Base-by-base conservation (phyloP, 305 asterid species). In the Stenogyne calaminthoides region DNA sequence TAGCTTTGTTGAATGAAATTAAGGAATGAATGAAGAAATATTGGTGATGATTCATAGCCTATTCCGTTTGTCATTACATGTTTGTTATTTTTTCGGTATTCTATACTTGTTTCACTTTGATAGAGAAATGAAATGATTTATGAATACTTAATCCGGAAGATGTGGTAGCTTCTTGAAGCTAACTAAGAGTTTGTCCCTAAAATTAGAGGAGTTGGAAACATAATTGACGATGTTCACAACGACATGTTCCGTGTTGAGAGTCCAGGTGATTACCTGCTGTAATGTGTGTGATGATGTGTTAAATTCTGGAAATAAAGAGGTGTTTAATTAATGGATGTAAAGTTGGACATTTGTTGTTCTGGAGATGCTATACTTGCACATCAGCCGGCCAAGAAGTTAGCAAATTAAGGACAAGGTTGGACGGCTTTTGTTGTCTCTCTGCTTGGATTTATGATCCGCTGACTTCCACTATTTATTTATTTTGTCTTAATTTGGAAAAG, bases 21-120 rank as follows among this genome's bases (percentile, higher is more conserved):
- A n/a, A 72, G 60, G 36, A 80, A 68, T 72, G 51, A 54, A 44
- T 16, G 68, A 47, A 69, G 59, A 69, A 57, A 54, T 34, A 32
- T 34, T 61, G 71, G 73, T 34, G 74, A 47, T 67, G 57, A 63
- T 22, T 16, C 56, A 15, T 49, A 49, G 22, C 22, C 4, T 49
- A 15, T 73, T 63, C 73, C 64, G 70, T 84, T 81, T 85, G 91
- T 80, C 89, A 75, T 49, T 59, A 74, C 80, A 70, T 87, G 66
- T 37, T 82, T 82, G 84, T 74, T 74, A 47, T 29, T 71, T 69
- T 77, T 32, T 55, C 67, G 68, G 36, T 25, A 11, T 36, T 25
- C n/a, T 36, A 80, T 61, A 27, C 58, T 39, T 51, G 47, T 18
- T 68, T 67, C 62, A 32, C 10, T 16, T 59, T 57, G 79, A 58